Conservation (phyloP, 495 filamentous ascomycete species). For the Neurospora intermedia region DNA sequence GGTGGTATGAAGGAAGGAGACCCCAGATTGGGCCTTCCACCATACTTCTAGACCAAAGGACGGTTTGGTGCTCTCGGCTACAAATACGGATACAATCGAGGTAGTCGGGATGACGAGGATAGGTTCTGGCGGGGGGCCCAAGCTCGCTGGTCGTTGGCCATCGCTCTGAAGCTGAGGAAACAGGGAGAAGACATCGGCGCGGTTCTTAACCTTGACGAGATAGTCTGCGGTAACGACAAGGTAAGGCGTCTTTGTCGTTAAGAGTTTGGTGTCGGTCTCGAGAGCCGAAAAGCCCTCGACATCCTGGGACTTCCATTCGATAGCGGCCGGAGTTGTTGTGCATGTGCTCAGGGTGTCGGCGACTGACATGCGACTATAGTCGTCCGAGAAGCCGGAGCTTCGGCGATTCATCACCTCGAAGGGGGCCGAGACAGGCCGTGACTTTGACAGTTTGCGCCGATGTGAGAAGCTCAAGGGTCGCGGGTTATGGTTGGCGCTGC, state of each 20-base stretch:
- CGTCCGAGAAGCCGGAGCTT: slow-evolving; percentile 19
- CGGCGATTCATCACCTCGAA: slow-evolving; percentile 11
- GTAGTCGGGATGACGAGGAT: slow-evolving; percentile 48
- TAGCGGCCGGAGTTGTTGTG: slow-evolving; percentile 2
- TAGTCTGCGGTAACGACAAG: slow-evolving; percentile 83
- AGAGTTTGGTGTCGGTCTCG: slow-evolving; percentile 67
- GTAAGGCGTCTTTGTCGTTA: slow-evolving; percentile 80
- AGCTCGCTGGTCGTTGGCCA: slow-evolving; percentile 3
- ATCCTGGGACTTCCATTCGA: slow-evolving; percentile 30
- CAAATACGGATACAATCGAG: slow-evolving; percentile 67
- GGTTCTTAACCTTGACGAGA: slow-evolving; percentile 68
- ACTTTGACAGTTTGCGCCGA: slow-evolving; percentile 17
- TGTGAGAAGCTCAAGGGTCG: slow-evolving; percentile 1
- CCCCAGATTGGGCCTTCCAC: slow-evolving; percentile 56
- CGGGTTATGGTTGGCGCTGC: not conserved
- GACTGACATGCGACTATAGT: slow-evolving; percentile 15
- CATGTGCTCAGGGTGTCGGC: slow-evolving; percentile 12
- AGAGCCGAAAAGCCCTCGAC: slow-evolving; percentile 54
- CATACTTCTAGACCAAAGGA: slow-evolving; percentile 76
- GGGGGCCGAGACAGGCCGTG: slow-evolving; percentile 11
- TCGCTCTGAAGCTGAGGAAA: slow-evolving; percentile 25
- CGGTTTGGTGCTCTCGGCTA: slow-evolving; percentile 66
- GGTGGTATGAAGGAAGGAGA: slow-evolving; percentile 36
- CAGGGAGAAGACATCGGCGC: slow-evolving; percentile 45
- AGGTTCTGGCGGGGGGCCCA: slow-evolving; percentile 14